Percentiles rank a stretch among this genome's conserved stretches.
These are phyloP conservation scores for Megacollybia platyphylla DNA, from an alignment of 1,284 basidiomycete genomes.

Conservation along the genomic window DNA sequence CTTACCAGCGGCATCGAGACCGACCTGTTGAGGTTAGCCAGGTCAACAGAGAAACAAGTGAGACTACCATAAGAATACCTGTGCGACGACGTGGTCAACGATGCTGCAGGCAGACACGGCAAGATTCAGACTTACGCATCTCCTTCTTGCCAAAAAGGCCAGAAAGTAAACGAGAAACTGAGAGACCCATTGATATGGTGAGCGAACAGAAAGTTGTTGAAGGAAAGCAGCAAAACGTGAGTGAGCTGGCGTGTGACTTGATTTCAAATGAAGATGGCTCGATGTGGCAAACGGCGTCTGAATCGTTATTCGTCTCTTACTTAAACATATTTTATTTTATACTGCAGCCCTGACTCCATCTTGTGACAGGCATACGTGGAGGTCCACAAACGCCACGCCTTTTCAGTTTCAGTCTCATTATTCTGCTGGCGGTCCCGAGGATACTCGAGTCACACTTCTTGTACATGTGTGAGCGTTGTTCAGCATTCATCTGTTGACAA, in stretches of 20 bases:
- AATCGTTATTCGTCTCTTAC: no score
- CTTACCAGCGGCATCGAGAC: constrained; percentile 95
- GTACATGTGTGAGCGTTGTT: no score
- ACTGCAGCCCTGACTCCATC: no score
- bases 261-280: constrained; percentile 16
- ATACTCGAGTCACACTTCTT: no score
- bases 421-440: no score
- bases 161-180: constrained; percentile 70
- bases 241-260: constrained; percentile 24
- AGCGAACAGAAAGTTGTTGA: constrained; percentile 12
- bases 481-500: no score
- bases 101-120: constrained; percentile 32
- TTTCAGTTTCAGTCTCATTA: no score
- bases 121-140: constrained; percentile 71
- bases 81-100: constrained; percentile 21
- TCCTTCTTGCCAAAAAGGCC: constrained; percentile 98
- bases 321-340: no score
- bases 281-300: no score
- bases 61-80: constrained; percentile 68
- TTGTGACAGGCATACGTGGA: no score
- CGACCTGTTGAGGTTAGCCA: constrained; percentile 41
- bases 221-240: constrained; percentile 12
- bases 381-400: no score
- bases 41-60: constrained; percentile 1
- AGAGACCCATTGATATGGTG: constrained; percentile 64